Base-by-base conservation (phyloP, 495 filamentous ascomycete species). In the Aspergillus sclerotiicarbonarius region DNA sequence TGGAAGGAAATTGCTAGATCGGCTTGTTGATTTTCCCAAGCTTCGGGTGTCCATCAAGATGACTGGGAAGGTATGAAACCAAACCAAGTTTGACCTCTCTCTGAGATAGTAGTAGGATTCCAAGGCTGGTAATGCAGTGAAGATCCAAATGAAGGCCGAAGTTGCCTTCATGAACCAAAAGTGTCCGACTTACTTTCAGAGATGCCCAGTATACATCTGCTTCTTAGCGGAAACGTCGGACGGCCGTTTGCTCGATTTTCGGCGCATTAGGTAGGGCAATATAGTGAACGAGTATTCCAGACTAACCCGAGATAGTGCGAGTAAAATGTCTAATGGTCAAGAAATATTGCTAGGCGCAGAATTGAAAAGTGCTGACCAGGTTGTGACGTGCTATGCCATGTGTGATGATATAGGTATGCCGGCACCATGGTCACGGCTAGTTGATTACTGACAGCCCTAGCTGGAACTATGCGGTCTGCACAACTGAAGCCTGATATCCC, bases 391-490 rank as follows among this genome's bases (percentile, higher is more conserved):
- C 58, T 84, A 90, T 69, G 80, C 90, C 12, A 89, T 88, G 72
- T 97, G 94, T 62, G 93, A 97, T 70, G 89, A 91, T 39, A 89
- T 97, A 59, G 91, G 86, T 88, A 67, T 62, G 74, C 60, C 0
- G 3, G 7, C 31, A 25, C 18, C 8, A 32, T 19, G 2, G 6
- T 16, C 1, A 50, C 15, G 4, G 1, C 10, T 16, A 18, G 6
- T 20, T 15, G 0, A 21, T 30, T 29, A 6, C 56, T 69, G 30
- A 66, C 10, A 12, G 9, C 4, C 10, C n/a, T 60, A 88, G 87
- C 93, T 60, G 95, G 93, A 3, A 97, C 95, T 0, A 69, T 83
- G 55, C 78, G 84, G 44, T 75, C 76, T 30, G 84, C 82, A 41
- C 72, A 80, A 9, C 61, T 96, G 9, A 83, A 83, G 39, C 87